phyloP scores from a whole-genome alignment of 768 basidiomycete species.

The Porphyrellus cyaneotinctus region DNA sequence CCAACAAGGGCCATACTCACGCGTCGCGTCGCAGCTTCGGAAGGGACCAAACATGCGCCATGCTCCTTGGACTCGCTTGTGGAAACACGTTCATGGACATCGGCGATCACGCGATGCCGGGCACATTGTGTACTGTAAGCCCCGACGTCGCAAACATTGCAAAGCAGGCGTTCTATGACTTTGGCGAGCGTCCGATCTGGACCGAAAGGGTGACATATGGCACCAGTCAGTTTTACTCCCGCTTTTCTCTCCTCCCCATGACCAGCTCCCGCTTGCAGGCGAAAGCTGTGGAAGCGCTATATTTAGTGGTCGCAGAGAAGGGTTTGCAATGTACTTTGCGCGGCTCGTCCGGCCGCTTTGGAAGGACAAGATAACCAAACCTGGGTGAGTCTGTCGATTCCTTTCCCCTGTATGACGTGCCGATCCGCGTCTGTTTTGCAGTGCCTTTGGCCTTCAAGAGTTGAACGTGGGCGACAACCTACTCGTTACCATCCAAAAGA shows the following conservation, averaged over 20 bases:
- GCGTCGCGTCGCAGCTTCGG: conserved; percentile 59
- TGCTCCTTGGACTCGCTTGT: conserved; percentile 82
- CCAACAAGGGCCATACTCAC: conserved; percentile 1
- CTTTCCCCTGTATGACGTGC: background rate
- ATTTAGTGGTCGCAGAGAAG: conserved; percentile 87
- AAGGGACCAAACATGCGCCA: conserved; percentile 86
- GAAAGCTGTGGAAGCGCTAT: conserved; percentile 69
- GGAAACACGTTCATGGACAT: conserved; percentile 77
- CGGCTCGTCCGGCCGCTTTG: conserved; percentile 84
- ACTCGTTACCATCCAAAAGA: conserved; percentile 72
- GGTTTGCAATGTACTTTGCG: conserved; percentile 81
- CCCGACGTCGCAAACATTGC: conserved; percentile 66
- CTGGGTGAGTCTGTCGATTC: conserved; percentile 42
- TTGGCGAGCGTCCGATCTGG: conserved; percentile 81
- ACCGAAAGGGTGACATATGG: conserved; percentile 73
- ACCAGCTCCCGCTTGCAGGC: conserved; percentile 33
- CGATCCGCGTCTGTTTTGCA: conserved; percentile 22
- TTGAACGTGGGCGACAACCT: conserved; percentile 59
- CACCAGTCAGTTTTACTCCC: conserved; percentile 45
- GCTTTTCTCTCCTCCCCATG: background rate
- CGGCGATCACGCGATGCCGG: conserved; percentile 41
- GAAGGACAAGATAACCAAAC: conserved; percentile 71
- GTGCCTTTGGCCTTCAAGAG: conserved; percentile 46
- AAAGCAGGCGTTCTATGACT: conserved; percentile 85
- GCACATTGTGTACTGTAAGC: conserved; percentile 48